Conservation (phyloP, 208 protist species). For the Trypanosomatidae sp. region DNA sequence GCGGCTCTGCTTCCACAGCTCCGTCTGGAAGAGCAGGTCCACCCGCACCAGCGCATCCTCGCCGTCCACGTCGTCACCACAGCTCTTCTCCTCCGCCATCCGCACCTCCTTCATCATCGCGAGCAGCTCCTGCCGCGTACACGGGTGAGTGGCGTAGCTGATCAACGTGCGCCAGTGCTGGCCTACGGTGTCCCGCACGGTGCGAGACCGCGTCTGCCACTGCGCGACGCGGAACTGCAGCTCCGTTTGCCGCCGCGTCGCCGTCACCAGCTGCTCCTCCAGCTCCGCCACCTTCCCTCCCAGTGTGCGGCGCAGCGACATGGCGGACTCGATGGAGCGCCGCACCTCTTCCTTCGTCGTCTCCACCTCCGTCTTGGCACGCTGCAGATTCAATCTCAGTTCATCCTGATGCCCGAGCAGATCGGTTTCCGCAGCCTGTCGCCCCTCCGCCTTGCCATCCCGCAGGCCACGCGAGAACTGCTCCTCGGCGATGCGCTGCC, state of each 20-base stretch:
- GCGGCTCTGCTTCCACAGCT: constrained; percentile 30
- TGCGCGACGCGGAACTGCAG: constrained; percentile 22
- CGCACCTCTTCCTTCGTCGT: constrained; percentile 58
- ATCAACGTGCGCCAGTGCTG: constrained; percentile 33
- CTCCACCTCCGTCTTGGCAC: constrained; percentile 46
- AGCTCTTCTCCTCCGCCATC: constrained; percentile 19
- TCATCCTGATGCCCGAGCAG: constrained; percentile 45
- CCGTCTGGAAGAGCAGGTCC: constrained; percentile 26
- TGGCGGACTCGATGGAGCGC: constrained; percentile 42
- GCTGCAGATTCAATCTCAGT: constrained; percentile 57
- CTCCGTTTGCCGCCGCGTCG: constrained; percentile 23
- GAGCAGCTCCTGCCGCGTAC: constrained; percentile 22
- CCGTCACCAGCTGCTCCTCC: constrained; percentile 20
- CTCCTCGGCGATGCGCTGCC: constrained; percentile 51
- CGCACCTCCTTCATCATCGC: constrained; percentile 28
- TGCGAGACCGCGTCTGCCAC: constrained; percentile 25
- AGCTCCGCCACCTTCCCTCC: constrained; percentile 24
- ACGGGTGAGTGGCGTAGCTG: constrained; percentile 35
- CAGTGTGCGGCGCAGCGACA: constrained; percentile 36
- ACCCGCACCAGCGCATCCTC: constrained; percentile 22
- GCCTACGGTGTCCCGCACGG: constrained; percentile 26
- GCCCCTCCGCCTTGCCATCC: constrained; percentile 54
- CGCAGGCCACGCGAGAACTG: constrained; percentile 50
- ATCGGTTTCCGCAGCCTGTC: constrained; percentile 36
- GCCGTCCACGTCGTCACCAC: background rate